Conservation (phyloP, 2,329 filamentous ascomycete species). For the Huntiella moniliformis region DNA sequence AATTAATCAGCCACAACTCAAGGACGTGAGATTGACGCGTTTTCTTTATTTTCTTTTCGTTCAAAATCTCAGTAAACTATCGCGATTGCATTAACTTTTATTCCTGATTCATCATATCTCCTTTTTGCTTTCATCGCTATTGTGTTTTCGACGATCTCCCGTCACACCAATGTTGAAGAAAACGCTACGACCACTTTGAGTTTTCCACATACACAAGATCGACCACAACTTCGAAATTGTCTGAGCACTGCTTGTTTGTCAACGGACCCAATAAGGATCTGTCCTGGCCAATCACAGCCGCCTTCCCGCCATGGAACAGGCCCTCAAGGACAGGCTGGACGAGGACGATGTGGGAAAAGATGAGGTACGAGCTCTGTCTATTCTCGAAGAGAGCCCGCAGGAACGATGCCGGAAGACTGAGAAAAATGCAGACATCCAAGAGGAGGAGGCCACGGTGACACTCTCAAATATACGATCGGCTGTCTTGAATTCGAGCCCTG, state of each 20-base stretch:
- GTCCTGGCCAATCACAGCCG: constrained; percentile 9
- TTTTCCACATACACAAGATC: background rate
- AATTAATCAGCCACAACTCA: too few relatives aligned
- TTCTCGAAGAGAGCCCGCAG: too few relatives aligned
- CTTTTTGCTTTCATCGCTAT: background rate
- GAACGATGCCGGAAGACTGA: too few relatives aligned
- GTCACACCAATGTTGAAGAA: too few relatives aligned
- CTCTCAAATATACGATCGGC: background rate
- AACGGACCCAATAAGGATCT: background rate
- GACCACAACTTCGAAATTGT: background rate
- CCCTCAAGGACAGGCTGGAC: constrained; percentile 4
- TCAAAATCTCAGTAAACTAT: background rate
- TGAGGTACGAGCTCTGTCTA: constrained; percentile 1
- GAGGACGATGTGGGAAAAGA: constrained; percentile 1
- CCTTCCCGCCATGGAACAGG: constrained; percentile 1
- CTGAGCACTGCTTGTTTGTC: background rate
- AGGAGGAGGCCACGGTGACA: too few relatives aligned
- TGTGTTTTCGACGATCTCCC: constrained; percentile 1
- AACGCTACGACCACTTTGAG: too few relatives aligned
- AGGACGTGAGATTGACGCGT: too few relatives aligned
- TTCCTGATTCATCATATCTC: too few relatives aligned
- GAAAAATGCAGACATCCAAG: too few relatives aligned
- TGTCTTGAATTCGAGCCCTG: background rate
- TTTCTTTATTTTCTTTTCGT: too few relatives aligned
- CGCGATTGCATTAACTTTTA: background rate